These are phyloP conservation scores for Oryza officinalis DNA, from an alignment of 176 grass and related monocot species.

Conservation along the genomic window DNA sequence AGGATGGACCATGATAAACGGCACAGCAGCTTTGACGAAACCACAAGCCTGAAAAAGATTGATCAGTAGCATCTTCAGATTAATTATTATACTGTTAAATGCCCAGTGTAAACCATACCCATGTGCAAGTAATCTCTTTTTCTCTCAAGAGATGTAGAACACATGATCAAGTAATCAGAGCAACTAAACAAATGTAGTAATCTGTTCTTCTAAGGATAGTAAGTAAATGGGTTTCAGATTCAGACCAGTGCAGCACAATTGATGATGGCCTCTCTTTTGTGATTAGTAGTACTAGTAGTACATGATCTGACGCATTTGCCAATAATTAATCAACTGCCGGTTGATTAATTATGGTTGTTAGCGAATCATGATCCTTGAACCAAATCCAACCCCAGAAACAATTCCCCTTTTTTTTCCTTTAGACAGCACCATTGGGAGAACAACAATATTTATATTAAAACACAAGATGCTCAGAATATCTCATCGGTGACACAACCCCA, in stretches of 20 bases:
- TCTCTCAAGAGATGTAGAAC: not conserved
- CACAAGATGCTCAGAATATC: constrained; percentile 47
- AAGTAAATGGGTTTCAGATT: not conserved
- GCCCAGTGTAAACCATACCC: not conserved
- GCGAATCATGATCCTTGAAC: constrained; percentile 45
- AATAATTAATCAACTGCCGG: not conserved
- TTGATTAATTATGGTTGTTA: constrained; percentile 16
- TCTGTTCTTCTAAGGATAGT: not conserved
- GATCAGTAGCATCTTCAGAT: not conserved
- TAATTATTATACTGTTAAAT: not conserved
- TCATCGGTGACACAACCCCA: constrained; percentile 1
- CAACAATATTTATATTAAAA: not conserved
- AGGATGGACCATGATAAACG: not conserved
- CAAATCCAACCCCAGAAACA: constrained; percentile 21
- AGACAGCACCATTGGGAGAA: constrained; percentile 15
- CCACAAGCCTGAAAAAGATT: not conserved
- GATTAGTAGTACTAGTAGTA: not conserved
- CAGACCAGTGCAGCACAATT: not conserved
- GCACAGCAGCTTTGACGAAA: not conserved
- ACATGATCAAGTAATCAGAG: not conserved
- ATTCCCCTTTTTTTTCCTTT: not conserved
- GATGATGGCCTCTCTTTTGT: not conserved
- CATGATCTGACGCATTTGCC: not conserved
- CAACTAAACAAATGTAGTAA: not conserved
- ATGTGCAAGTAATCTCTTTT: not conserved